These are phyloP conservation scores for Suillus decipiens DNA, from an alignment of 768 basidiomycete genomes.

Conservation along the genomic window DNA sequence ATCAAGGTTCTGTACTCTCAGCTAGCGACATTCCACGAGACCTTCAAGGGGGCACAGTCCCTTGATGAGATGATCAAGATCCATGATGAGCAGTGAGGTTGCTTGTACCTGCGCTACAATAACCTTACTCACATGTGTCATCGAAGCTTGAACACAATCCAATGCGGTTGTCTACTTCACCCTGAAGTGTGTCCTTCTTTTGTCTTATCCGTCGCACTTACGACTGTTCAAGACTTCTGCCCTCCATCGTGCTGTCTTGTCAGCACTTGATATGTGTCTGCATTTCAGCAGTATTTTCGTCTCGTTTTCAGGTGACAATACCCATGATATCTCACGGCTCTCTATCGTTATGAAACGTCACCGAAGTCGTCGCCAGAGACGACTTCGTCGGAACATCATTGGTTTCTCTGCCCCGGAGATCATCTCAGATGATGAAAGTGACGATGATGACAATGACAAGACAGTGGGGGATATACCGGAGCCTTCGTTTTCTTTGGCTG, in stretches of 20 bases:
- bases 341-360: slow-evolving; percentile 58
- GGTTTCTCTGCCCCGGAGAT: slow-evolving; percentile 51
- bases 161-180: slow-evolving; percentile 64
- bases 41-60: slow-evolving; percentile 54
- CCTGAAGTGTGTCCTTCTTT: slow-evolving; percentile 45
- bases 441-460: slow-evolving; percentile 39
- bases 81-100: slow-evolving; percentile 69
- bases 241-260: slow-evolving; percentile 64
- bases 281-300: slow-evolving; percentile 68
- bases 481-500: slow-evolving; percentile 44
- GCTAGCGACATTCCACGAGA: slow-evolving; percentile 58
- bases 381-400: slow-evolving; percentile 58
- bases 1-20: slow-evolving; percentile 68
- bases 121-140: slow-evolving; percentile 4
- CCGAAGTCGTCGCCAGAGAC: slow-evolving; percentile 59
- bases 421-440: slow-evolving; percentile 39
- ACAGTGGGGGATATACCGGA: slow-evolving; percentile 16
- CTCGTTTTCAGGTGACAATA: slow-evolving; percentile 60
- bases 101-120: not conserved
- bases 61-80: slow-evolving; percentile 75
- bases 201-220: slow-evolving; percentile 6
- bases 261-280: slow-evolving; percentile 72
- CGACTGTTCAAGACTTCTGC: slow-evolving; percentile 53
- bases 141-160: slow-evolving; percentile 58
- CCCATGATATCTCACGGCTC: slow-evolving; percentile 53